phyloP scores from a whole-genome alignment of 495 filamentous ascomycete genomes.

The Cairneyella variabilis region DNA sequence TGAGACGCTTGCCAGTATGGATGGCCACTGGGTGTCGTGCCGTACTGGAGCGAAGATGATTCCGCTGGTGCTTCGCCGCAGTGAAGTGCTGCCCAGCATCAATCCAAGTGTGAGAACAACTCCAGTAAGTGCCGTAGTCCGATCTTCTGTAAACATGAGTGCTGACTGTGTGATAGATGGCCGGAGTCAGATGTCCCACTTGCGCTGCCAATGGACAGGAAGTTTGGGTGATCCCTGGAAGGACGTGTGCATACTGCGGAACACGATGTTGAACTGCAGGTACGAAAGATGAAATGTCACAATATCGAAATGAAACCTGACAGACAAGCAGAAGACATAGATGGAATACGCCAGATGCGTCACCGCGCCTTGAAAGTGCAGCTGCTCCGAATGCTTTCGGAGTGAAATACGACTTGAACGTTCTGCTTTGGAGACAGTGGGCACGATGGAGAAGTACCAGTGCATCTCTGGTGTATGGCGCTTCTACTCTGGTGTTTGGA shows the following conservation, averaged over 20 bases:
- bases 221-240: conserved; percentile 47
- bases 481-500: not conserved
- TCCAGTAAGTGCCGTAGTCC: conserved; percentile 2
- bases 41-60: not conserved
- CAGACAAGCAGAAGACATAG: not conserved
- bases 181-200: conserved; percentile 29
- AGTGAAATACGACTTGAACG: not conserved
- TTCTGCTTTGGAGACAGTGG: not conserved
- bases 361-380: not conserved
- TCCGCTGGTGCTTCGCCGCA: not conserved
- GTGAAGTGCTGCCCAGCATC: not conserved
- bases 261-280: conserved; percentile 26
- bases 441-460: not conserved
- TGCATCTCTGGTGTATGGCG: not conserved
- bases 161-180: conserved; percentile 22
- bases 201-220: conserved; percentile 41
- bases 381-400: not conserved
- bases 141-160: not conserved
- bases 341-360: not conserved
- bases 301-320: not conserved
- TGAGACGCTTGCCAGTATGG: not conserved
- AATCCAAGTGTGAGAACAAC: conserved; percentile 12
- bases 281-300: not conserved
- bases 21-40: not conserved
- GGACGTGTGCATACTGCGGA: conserved; percentile 41